phyloP scores from a whole-genome alignment of 805 yeast species.

The Yamadazyma phyllophila region DNA sequence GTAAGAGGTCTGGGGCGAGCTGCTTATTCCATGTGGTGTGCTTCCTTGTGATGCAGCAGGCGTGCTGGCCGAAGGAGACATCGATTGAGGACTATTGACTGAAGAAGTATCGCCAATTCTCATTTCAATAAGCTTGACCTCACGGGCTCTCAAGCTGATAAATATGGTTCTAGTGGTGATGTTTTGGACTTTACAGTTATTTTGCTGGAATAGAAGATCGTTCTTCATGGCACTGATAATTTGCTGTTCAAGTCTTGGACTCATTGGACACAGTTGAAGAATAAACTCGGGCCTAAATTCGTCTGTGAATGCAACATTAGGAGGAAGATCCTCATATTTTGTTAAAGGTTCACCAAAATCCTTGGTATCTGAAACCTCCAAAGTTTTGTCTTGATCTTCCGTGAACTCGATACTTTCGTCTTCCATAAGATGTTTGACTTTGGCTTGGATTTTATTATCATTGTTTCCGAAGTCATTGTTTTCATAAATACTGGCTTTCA shows the following conservation, averaged over 20 bases:
- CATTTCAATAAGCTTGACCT: constrained; percentile 45
- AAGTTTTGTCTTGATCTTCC: constrained; percentile 8
- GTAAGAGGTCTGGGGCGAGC: constrained; percentile 10
- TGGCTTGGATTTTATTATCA: constrained; percentile 19
- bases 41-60: not conserved
- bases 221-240: constrained; percentile 51
- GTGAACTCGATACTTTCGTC: not conserved
- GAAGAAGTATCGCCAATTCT: constrained; percentile 19
- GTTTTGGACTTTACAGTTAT: constrained; percentile 29
- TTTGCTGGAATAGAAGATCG: constrained; percentile 45
- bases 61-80: constrained; percentile 3
- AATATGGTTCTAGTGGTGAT: constrained; percentile 39
- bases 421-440: constrained; percentile 26
- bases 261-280: constrained; percentile 54
- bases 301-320: constrained; percentile 44
- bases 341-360: not conserved
- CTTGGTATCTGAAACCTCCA: constrained; percentile 4
- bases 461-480: constrained; percentile 19
- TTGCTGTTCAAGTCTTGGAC: constrained; percentile 48
- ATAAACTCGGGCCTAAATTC: constrained; percentile 52
- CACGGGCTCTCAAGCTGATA: constrained; percentile 44
- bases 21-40: not conserved
- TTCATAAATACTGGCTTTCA: constrained; percentile 23
- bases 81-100: not conserved
- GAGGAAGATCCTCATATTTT: constrained; percentile 23